These are phyloP conservation scores for Pseudocercospora crystallina DNA, from an alignment of 2,329 filamentous ascomycete genomes.

Conservation along the genomic window DNA sequence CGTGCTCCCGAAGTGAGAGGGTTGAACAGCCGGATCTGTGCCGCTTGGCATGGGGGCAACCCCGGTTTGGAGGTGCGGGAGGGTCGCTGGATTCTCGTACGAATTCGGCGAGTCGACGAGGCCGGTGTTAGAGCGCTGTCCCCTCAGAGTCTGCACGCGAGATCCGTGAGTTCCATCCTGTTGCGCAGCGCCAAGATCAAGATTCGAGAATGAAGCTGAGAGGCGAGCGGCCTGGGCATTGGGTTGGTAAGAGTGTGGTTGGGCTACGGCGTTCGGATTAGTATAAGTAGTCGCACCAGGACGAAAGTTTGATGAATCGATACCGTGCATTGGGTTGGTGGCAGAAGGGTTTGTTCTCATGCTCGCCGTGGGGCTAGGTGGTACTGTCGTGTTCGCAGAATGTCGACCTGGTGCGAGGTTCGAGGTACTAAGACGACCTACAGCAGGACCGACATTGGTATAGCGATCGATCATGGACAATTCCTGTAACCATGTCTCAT, in stretches of 20 bases:
- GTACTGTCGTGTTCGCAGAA: conserved; percentile 21
- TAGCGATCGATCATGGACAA: conserved; percentile 65
- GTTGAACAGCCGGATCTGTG: conserved; percentile 32
- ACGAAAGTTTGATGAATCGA: conserved; percentile 23
- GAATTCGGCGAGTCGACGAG: conserved; percentile 15
- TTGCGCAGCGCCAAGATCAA: conserved; percentile 31
- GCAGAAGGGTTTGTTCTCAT: conserved; percentile 43
- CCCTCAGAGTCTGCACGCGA: conserved; percentile 2
- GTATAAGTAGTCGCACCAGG: conserved; percentile 10
- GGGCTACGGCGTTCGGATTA: conserved; percentile 31
- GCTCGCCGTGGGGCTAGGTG: conserved; percentile 40
- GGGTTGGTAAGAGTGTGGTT: conserved; percentile 28
- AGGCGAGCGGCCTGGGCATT: conserved; percentile 40
- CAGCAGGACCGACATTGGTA: conserved; percentile 31
- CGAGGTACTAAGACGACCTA: conserved; percentile 27
- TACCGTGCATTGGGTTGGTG: conserved; percentile 30
- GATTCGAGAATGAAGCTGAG: conserved; percentile 38
- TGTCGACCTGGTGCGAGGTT: conserved; percentile 27
- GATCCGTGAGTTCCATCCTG: conserved; percentile 24
- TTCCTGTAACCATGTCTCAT: conserved; percentile 83
- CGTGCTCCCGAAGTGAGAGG: conserved; percentile 48
- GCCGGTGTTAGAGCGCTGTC: conserved; percentile 5
- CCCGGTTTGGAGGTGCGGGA: conserved; percentile 1
- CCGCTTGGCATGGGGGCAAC: conserved; percentile 11
- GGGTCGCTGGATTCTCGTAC: conserved; percentile 3